Conservation (phyloP, 192 early-diverging fungal genomes). For the Allomyces macrogynus region DNA sequence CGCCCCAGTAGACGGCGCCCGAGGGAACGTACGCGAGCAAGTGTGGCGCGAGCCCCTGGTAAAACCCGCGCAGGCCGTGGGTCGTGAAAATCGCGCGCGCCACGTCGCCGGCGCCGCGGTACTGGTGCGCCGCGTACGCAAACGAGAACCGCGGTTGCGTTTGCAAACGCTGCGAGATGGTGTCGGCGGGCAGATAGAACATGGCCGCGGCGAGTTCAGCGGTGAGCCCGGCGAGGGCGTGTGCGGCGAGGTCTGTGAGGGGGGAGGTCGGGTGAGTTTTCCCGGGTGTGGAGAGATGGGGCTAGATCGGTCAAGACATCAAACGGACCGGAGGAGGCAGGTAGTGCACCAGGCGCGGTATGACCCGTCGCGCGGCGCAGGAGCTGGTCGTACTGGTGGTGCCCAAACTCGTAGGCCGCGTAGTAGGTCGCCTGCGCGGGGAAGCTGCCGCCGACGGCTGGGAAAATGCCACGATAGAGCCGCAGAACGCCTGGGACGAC, state of each 20-base stretch:
- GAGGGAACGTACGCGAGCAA: conserved; percentile 19
- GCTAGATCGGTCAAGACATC: too few relatives aligned
- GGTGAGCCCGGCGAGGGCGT: conserved; percentile 1
- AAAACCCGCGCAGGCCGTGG: conserved; percentile 19
- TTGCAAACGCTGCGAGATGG: conserved; percentile 26
- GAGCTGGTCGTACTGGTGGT: too few relatives aligned
- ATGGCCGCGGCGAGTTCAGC: conserved; percentile 9
- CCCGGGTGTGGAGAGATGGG: too few relatives aligned
- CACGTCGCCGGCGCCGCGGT: conserved; percentile 8
- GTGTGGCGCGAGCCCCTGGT: conserved; percentile 19
- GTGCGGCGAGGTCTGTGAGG: not conserved
- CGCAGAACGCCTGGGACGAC: not conserved
- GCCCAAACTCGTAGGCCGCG: not conserved
- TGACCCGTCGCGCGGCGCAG: too few relatives aligned
- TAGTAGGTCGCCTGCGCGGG: not conserved
- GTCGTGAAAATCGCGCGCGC: conserved; percentile 8
- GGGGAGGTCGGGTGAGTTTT: too few relatives aligned
- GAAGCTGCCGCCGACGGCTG: not conserved
- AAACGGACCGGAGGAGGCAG: too few relatives aligned
- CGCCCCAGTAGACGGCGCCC: conserved; percentile 24
- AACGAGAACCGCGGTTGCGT: conserved; percentile 14
- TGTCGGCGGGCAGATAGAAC: conserved; percentile 24
- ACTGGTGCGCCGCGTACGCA: not conserved
- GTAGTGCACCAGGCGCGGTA: too few relatives aligned
- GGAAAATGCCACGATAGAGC: not conserved